Evolutionary conservation across 306 rosid genomes (phyloP).

Genomic region (Boehmeria nivea): DNA sequence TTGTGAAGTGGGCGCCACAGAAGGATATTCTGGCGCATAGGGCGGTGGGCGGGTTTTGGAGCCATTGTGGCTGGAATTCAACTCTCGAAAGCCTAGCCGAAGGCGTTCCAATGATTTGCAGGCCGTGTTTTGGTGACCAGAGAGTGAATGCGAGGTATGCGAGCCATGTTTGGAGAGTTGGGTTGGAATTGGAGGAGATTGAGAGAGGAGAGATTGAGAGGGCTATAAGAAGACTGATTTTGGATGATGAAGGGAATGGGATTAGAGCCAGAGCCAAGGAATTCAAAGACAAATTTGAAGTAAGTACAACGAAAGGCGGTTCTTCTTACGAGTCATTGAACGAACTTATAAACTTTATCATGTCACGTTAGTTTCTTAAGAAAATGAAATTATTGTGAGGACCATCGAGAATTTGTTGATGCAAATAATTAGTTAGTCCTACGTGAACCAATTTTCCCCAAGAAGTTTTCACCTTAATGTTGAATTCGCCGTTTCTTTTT

Average conservation of each 20-base stretch:
- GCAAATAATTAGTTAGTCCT: too few species aligned
- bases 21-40: conserved; percentile 47
- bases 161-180: conserved; percentile 55
- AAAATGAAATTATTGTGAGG: too few species aligned
- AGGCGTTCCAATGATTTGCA: conserved; percentile 73
- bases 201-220: conserved; percentile 45
- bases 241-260: conserved; percentile 33
- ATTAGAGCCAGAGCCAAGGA: conserved; percentile 31
- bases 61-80: conserved; percentile 68
- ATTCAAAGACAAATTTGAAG: conserved; percentile 32
- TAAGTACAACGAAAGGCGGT: conserved; percentile 20
- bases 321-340: conserved; percentile 20
- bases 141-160: conserved; percentile 50
- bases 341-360: conserved; percentile 9
- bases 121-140: conserved; percentile 53
- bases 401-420: too few species aligned
- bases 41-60: conserved; percentile 72
- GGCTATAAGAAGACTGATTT: conserved; percentile 37
- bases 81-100: conserved; percentile 59
- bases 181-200: conserved; percentile 31
- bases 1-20: conserved; percentile 76
- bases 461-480: too few species aligned
- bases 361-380: neutral
- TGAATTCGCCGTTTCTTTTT: too few species aligned
- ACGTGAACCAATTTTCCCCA: too few species aligned